Evolutionary conservation across 768 basidiomycete species (phyloP).

Genomic region (Suillus brevipes): DNA sequence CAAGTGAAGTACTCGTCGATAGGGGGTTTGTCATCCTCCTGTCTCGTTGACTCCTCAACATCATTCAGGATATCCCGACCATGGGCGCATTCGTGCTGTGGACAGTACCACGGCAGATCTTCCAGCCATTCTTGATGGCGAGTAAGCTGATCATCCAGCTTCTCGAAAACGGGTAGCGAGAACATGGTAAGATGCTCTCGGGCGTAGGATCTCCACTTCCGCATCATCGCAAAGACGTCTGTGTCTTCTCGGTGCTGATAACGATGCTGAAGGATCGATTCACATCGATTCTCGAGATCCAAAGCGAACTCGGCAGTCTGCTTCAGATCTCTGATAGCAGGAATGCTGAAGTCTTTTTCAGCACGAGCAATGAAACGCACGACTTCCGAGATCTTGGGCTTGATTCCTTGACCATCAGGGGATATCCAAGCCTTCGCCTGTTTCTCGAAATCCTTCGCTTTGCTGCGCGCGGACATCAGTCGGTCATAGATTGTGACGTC

Average conservation of each 20-base stretch:
- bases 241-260: slow-evolving; percentile 56
- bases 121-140: slow-evolving; percentile 71
- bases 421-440: slow-evolving; percentile 71
- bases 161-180: slow-evolving; percentile 69
- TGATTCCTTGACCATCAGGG: slow-evolving; percentile 52
- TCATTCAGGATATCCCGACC: slow-evolving; percentile 68
- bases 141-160: slow-evolving; percentile 65
- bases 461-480: slow-evolving; percentile 60
- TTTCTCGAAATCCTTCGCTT: slow-evolving; percentile 79
- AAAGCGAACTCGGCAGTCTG: slow-evolving; percentile 73
- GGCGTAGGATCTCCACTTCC: slow-evolving; percentile 73
- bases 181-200: slow-evolving; percentile 73
- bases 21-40: slow-evolving; percentile 79
- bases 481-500: slow-evolving; percentile 66
- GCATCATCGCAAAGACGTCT: slow-evolving; percentile 71
- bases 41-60: slow-evolving; percentile 70
- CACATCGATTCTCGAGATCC: slow-evolving; percentile 75
- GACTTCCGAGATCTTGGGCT: slow-evolving; percentile 69
- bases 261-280: slow-evolving; percentile 66
- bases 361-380: slow-evolving; percentile 66
- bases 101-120: slow-evolving; percentile 78
- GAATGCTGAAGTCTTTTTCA: slow-evolving; percentile 76
- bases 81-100: slow-evolving; percentile 64
- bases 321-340: slow-evolving; percentile 63
- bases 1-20: slow-evolving; percentile 83